Percentiles rank a stretch among this genome's conserved stretches.
phyloP scores from a whole-genome alignment of 1,284 basidiomycete species.

The Heterobasidion parviporum region DNA sequence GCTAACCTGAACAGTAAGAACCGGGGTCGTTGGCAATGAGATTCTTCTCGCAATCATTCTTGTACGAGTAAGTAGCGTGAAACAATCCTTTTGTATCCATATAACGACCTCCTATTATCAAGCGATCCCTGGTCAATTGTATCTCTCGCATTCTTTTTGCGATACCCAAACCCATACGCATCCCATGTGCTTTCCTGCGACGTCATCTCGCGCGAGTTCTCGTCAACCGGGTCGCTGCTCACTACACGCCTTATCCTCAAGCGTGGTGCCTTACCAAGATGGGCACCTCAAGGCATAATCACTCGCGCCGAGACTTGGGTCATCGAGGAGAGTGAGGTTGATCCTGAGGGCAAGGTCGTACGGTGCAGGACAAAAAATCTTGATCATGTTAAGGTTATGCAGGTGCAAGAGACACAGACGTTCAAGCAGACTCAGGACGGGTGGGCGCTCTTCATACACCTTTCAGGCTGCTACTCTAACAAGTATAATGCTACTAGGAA shows the following conservation, averaged over 20 bases:
- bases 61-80: conserved; percentile 59
- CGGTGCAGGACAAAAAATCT: conserved; percentile 70
- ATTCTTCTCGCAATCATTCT: conserved; percentile 73
- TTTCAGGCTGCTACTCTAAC: not conserved
- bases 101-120: conserved; percentile 1
- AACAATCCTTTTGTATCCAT: not conserved
- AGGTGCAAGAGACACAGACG: conserved; percentile 66
- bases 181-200: conserved; percentile 93
- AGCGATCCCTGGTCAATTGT: conserved; percentile 91
- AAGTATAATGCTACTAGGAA: conserved; percentile 31
- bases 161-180: conserved; percentile 96
- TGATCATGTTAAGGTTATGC: conserved; percentile 80
- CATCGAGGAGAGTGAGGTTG: conserved; percentile 86
- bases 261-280: conserved; percentile 81
- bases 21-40: conserved; percentile 52
- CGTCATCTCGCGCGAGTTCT: conserved; percentile 77
- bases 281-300: conserved; percentile 80
- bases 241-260: conserved; percentile 92
- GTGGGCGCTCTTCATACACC: conserved; percentile 29
- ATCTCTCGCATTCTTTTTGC: conserved; percentile 87
- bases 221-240: conserved; percentile 67
- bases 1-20: not conserved
- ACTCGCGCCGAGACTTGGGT: conserved; percentile 78
- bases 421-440: conserved; percentile 57
- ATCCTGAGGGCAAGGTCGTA: conserved; percentile 63